These are phyloP conservation scores for Scytalidium lignicola DNA, from an alignment of 2,329 filamentous ascomycete species.

Conservation along the genomic window DNA sequence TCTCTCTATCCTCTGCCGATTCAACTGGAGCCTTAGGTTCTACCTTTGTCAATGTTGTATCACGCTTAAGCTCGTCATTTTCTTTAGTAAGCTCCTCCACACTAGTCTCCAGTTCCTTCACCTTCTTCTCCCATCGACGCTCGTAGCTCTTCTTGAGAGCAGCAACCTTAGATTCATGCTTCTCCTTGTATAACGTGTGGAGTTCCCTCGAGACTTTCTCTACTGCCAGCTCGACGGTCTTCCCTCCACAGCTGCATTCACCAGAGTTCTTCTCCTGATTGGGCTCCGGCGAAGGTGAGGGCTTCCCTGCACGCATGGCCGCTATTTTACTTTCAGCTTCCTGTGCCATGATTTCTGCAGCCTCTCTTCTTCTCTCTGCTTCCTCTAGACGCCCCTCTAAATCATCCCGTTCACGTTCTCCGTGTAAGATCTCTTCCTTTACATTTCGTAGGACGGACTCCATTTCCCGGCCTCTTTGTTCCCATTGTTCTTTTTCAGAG, in stretches of 20 bases:
- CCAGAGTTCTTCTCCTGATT: slow-evolving; percentile 27
- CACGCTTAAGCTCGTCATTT: slow-evolving; percentile 66
- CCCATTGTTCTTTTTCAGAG: slow-evolving; percentile 76
- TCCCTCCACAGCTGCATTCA: slow-evolving; percentile 23
- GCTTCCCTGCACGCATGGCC: slow-evolving; percentile 62
- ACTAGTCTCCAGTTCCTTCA: slow-evolving; percentile 69
- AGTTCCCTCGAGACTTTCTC: slow-evolving; percentile 93
- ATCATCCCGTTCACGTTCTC: slow-evolving; percentile 76
- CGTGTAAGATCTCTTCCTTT: slow-evolving; percentile 72
- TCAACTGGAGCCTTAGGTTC: slow-evolving; percentile 40
- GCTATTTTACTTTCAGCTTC: slow-evolving; percentile 73
- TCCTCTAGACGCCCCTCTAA: slow-evolving; percentile 72
- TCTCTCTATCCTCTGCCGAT: slow-evolving; percentile 48
- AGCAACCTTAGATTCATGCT: slow-evolving; percentile 93
- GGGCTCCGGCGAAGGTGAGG: slow-evolving; percentile 32
- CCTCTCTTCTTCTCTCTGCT: slow-evolving; percentile 66
- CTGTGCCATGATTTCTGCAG: slow-evolving; percentile 69
- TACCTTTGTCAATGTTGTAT: slow-evolving; percentile 59
- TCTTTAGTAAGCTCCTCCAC: slow-evolving; percentile 66
- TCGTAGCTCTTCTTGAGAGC: slow-evolving; percentile 85
- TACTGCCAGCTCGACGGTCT: slow-evolving; percentile 77
- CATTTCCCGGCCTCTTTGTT: slow-evolving; percentile 79
- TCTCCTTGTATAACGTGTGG: slow-evolving; percentile 89
- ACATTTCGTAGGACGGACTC: slow-evolving; percentile 74
- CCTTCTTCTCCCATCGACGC: slow-evolving; percentile 81